Conservation (phyloP, 2,329 filamentous ascomycete species). For the Colletotrichum sp. region DNA sequence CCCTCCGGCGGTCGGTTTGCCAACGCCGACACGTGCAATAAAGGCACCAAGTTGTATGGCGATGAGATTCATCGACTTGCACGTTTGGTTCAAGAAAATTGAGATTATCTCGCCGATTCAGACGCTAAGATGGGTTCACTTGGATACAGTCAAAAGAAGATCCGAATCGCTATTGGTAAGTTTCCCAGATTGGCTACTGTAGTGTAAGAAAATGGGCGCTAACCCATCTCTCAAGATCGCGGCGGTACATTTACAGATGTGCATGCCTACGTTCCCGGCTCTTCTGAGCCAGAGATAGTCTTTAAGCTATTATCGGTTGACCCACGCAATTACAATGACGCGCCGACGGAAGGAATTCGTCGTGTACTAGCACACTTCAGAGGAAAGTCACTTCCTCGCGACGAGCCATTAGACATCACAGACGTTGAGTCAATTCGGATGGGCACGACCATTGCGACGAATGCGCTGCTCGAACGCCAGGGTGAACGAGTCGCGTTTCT, state of each 20-base stretch:
- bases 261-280: conserved; percentile 65
- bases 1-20: background rate
- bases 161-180: background rate
- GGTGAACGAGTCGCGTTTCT: conserved; percentile 74
- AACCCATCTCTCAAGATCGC: conserved; percentile 49
- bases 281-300: conserved; percentile 64
- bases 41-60: background rate
- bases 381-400: conserved; percentile 56
- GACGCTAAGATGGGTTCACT: background rate
- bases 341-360: conserved; percentile 74
- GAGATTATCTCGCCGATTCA: rapidly evolving
- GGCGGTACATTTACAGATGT: conserved; percentile 79
- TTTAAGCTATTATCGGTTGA: conserved; percentile 80
- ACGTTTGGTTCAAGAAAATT: background rate
- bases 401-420: conserved; percentile 34
- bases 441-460: conserved; percentile 79
- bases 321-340: conserved; percentile 73
- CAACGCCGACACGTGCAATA: background rate
- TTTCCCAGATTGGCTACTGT: background rate
- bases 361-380: conserved; percentile 68
- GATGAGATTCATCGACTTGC: background rate
- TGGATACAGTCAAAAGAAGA: background rate
- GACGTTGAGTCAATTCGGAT: conserved; percentile 66
- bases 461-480: conserved; percentile 74
- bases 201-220: background rate